These are phyloP conservation scores for Mucor saturninus DNA, from an alignment of 371 early-diverging fungal genomes.

Conservation along the genomic window DNA sequence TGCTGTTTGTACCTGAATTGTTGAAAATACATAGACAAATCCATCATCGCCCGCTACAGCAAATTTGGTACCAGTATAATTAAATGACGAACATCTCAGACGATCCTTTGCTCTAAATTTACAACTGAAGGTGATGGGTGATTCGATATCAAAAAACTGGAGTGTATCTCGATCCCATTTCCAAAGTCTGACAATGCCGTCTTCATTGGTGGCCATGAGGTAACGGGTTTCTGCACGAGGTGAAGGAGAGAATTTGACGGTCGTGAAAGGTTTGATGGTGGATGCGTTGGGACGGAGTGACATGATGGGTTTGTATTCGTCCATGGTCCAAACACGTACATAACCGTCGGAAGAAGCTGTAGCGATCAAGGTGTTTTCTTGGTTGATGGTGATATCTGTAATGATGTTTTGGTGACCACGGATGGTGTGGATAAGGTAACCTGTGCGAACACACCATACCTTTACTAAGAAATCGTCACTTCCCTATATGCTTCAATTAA, in stretches of 20 bases:
- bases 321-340: conserved; percentile 81
- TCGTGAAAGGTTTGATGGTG: conserved; percentile 66
- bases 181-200: conserved; percentile 79
- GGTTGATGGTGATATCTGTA: conserved; percentile 79
- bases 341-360: conserved; percentile 83
- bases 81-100: conserved; percentile 74
- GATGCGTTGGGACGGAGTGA: conserved; percentile 56
- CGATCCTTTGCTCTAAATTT: conserved; percentile 65
- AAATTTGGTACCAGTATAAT: conserved; percentile 80
- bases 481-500: conserved; percentile 27
- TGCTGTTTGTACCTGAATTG: conserved; percentile 40
- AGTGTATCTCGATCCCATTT: conserved; percentile 69
- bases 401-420: conserved; percentile 84
- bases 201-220: conserved; percentile 77
- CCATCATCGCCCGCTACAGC: conserved; percentile 85
- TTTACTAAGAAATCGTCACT: conserved; percentile 90
- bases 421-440: conserved; percentile 80
- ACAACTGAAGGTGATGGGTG: conserved; percentile 70
- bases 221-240: conserved; percentile 73
- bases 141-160: conserved; percentile 53
- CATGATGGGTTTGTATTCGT: conserved; percentile 73
- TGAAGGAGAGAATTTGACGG: conserved; percentile 86
- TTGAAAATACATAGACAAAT: conserved; percentile 73
- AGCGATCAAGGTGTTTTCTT: conserved; percentile 85
- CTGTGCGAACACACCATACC: conserved; percentile 85